Base-by-base conservation (phyloP, 176 grass and related monocot genomes). In the Zoysia pacifica region DNA sequence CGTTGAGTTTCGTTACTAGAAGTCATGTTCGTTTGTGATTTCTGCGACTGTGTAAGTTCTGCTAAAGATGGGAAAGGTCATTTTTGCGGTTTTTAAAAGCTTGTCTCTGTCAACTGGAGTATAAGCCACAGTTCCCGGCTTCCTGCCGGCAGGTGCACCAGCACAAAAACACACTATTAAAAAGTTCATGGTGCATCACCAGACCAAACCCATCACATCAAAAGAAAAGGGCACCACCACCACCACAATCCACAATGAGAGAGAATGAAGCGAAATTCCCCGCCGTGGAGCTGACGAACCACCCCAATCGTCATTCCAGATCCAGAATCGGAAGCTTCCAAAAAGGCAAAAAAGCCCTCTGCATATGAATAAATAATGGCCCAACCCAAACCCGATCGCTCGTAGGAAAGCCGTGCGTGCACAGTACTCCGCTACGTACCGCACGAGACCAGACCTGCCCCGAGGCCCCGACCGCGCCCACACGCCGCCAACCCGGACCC, bases 401-500 rank as follows among this genome's bases (percentile, higher is more conserved):
- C 28, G 28, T 28, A 19, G 37, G 41, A 18, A 58, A 28, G 28
- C 28, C 28, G 28, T 28, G 28, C 28, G 28, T 28, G 28, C 28
- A 28, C 28, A 28, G 28, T 28, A 50, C 19, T 11, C 37, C 37
- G 15, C 48, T 67, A 37, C 63, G 48, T 67, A 53, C 74, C 50
- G 48, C 39, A 5, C 16, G 58, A 36, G 49, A 28, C 28, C 28
- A 18, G 28, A 28, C 28, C 28, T 28, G 28, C 28, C 28, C 28
- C 16, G 73, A 59, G 11, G 59, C 51, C 46, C 64, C 77, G 77
- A 80, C 77, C 52, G 19, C 69, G 76, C 47, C 65, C 76, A 65
- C 82, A 65, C 65, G 77, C 77, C 77, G 82, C 87, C 87, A 85
- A 75, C 82, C 43, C 72, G 66, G 82, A 89, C 82, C 65, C 72